Conservation (phyloP, 2,329 filamentous ascomycete species). For the Paracorniculantispora psalliotae region DNA sequence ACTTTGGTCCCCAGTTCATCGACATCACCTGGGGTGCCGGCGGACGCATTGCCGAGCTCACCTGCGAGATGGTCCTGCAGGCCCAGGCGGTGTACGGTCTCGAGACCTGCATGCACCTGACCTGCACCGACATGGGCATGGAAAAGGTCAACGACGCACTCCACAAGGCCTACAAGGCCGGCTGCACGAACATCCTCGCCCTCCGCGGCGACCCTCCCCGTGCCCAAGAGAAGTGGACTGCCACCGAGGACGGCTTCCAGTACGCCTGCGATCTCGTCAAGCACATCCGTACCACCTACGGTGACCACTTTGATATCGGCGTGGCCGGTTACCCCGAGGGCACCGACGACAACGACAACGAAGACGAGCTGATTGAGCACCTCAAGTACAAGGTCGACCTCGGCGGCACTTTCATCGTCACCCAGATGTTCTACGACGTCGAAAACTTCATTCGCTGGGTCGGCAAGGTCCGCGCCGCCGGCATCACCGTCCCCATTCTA, state of each 20-base stretch:
- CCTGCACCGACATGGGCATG: constrained; percentile 95
- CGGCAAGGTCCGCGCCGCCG: constrained; percentile 74
- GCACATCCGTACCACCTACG: constrained; percentile 72
- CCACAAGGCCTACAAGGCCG: constrained; percentile 82
- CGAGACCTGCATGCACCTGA: constrained; percentile 98
- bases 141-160: constrained; percentile 89
- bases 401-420: constrained; percentile 89
- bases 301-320: constrained; percentile 83
- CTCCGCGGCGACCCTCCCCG: constrained; percentile 88
- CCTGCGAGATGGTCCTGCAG: constrained; percentile 95
- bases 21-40: constrained; percentile 98
- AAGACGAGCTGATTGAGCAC: constrained; percentile 80
- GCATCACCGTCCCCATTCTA: constrained; percentile 78
- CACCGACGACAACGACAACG: constrained; percentile 85
- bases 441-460: constrained; percentile 95
- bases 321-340: constrained; percentile 96
- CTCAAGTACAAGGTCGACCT: constrained; percentile 96
- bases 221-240: constrained; percentile 91
- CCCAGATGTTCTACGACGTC: constrained; percentile 99
- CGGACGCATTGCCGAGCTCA: constrained; percentile 83
- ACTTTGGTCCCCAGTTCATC: constrained; percentile 89
- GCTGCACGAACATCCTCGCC: constrained; percentile 95
- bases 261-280: constrained; percentile 89
- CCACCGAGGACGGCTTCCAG: constrained; percentile 77
- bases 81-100: constrained; percentile 92